A percentile compares a stretch with the other conserved stretches of the same genome.
Evolutionary conservation across 306 rosid species (phyloP).

Genomic region (Prunus kanzakura): DNA sequence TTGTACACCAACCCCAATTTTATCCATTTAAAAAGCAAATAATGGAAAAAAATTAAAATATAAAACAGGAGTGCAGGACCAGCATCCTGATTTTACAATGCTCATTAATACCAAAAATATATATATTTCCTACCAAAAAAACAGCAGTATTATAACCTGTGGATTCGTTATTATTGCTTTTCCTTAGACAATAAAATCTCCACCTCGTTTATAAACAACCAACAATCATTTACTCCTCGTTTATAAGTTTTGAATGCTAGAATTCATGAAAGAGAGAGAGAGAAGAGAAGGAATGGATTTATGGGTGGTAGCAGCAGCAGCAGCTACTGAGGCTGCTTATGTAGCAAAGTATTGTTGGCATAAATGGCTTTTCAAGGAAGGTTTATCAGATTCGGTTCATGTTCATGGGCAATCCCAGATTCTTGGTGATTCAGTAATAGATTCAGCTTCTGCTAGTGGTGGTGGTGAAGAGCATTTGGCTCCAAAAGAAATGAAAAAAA

Average conservation of each 20-base stretch:
- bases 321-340: neutral
- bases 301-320: neutral
- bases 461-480: neutral
- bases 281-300: neutral
- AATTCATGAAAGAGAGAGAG: neutral
- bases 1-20: no score
- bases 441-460: neutral
- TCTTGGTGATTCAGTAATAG: neutral
- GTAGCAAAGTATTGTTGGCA: neutral
- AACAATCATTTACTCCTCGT: neutral
- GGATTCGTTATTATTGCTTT: neutral
- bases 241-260: neutral
- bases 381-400: neutral
- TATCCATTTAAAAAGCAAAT: no score
- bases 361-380: neutral
- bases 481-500: no score
- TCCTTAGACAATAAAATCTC: neutral
- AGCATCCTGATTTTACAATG: no score
- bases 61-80: no score
- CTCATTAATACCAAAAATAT: no score
- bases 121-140: neutral
- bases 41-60: neutral
- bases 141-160: neutral
- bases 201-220: neutral
- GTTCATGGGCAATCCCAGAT: neutral